A percentile compares a stretch with the other conserved stretches of the same genome.
phyloP scores from a whole-genome alignment of 495 filamentous ascomycete genomes.

The Neurospora discreta region DNA sequence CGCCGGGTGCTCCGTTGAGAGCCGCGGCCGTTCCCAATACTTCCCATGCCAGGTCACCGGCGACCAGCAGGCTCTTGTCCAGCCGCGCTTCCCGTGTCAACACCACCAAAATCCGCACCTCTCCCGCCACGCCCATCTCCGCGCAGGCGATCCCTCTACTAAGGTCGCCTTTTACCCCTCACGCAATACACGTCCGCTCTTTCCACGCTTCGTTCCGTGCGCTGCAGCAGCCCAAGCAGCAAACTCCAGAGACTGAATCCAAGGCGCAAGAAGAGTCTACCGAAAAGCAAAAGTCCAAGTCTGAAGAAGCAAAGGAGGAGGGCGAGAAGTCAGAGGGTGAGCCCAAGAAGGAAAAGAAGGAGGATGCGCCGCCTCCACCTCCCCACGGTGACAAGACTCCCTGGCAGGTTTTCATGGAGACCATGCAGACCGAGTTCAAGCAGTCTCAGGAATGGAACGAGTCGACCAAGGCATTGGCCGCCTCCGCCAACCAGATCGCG shows the following conservation, averaged over 20 bases:
- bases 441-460: conserved; percentile 99
- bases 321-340: conserved; percentile 33
- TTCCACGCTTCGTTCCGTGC: conserved; percentile 32
- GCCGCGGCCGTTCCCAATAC: conserved; percentile 27
- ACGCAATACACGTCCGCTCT: conserved; percentile 23
- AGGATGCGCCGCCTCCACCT: conserved; percentile 78
- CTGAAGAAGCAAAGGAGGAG: conserved; percentile 36
- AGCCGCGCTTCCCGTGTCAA: conserved; percentile 16
- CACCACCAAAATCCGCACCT: conserved; percentile 10
- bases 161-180: conserved; percentile 36
- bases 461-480: conserved; percentile 85
- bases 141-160: conserved; percentile 18
- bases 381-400: conserved; percentile 96
- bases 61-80: conserved; percentile 49
- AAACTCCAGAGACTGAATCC: conserved; percentile 10
- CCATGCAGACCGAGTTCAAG: conserved; percentile 83
- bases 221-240: conserved; percentile 15
- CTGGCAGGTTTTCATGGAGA: conserved; percentile 97
- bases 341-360: conserved; percentile 48
- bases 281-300: conserved; percentile 21
- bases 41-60: conserved; percentile 40
- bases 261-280: conserved; percentile 26
- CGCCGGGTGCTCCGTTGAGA: conserved; percentile 25
- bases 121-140: conserved; percentile 15
- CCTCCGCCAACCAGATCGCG: conserved; percentile 78